Base-by-base conservation (phyloP, 164 flowering plant species). In the Annona cherimola region DNA sequence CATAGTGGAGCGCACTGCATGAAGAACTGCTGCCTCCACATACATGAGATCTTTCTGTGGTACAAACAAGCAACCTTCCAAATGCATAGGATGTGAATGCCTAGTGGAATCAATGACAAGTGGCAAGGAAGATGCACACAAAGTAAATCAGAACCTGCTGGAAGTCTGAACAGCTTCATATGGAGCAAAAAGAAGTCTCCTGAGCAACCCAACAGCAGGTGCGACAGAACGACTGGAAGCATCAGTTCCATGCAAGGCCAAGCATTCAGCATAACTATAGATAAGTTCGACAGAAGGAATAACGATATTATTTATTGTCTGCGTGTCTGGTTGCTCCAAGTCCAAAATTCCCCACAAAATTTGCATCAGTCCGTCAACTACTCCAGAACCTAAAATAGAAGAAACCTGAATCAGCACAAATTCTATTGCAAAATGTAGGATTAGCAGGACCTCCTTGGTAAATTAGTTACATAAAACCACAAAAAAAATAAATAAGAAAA, bases 261-360 rank as follows among this genome's bases (percentile, higher is more conserved):
- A 78, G 79, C 98, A 96, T 77, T 96, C 99, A 26, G 99, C 98
- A 87, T 92, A 96, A 77, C 95, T 86, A 73, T 92, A 93, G 61
- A 96, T 92, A 16, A 96, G 93, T 67, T 96, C 99, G 66, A 96
- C 99, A 63, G 97, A 87, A 11, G 97, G 86, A 54, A 96, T 78
- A 41, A 93, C 98, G 74, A 96, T 86, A 75, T 85, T 93, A 79
- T 92, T 96, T 86, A 90, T 89, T 26, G 98, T 92, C 73, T 89
- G 99, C 45, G 98, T 87, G 78, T 89, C 97, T 46, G 91, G 97
- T 80, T 87, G 97, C 86, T 93, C 98, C 12, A 88, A 75, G 74
- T 96, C 97, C 83, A 96, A 81, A 77, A 96, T 93, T 80, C 96
- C 97, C 98, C 98, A 92, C 14, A 96, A 81, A 69, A 96, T 92